Base-by-base conservation (phyloP, 495 filamentous ascomycete genomes). In the Lophiotrema nucula region DNA sequence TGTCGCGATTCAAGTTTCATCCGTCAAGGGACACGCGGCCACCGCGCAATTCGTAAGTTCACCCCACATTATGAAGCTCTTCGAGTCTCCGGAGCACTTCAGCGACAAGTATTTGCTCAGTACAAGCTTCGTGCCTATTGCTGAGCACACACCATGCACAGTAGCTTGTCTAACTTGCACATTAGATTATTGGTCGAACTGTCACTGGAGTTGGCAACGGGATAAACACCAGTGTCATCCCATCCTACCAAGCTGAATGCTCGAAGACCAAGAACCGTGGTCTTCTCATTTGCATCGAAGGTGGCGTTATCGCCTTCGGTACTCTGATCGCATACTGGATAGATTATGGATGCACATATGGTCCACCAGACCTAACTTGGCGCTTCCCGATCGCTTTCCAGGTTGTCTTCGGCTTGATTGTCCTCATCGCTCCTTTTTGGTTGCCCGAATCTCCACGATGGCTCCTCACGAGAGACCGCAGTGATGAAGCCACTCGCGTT, bases 241-340 rank as follows among this genome's bases (percentile, higher is more conserved):
- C 89, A 3, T 83, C 90, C 18, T 92, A 92, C 67, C 84, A 88
- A 53, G 82, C 88, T 24, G 89, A 93, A 69, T 80, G 86, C 70
- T 85, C 83, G 23, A 83, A 84, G 56, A 84, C 88, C 0, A 83
- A 79, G 63, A 92, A 92, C 69, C 81, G 89, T 62, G 89, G 89
- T 53, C 81, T 90, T 3, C 72, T 91, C 45, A 90, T 95, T 67
- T 92, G 88, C 73, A 90, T 92, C 51, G 87, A 92, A 66, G 89
- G 89, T 60, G 84, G 82, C 62, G 77, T 83, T 56, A 90, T 92
- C 58, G 88, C 88, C 38, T 88, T 92, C 50, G 89, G 89, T 42
- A 85, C 81, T 8, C 72, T 89, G 38, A 83, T 91, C 24, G 87
- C 87, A 23, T 92, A 92, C 74, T 92, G 88, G 88, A 77, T 92